Evolutionary conservation across 306 rosid species (phyloP), one percentile per base, ranked within the genome.

Genomic region (Cicer cuneatum): DNA sequence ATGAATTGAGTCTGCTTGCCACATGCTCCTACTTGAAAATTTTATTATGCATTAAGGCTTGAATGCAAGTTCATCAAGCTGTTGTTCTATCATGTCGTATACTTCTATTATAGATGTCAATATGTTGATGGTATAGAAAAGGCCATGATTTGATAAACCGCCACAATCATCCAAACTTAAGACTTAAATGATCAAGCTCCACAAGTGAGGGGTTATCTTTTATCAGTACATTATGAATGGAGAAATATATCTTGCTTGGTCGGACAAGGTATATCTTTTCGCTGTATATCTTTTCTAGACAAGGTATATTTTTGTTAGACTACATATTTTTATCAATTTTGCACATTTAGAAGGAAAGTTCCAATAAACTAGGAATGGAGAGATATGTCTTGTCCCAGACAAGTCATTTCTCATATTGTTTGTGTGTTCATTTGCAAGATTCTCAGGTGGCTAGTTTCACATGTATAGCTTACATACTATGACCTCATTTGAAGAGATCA

Each of bases 1-100:
- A 59, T 59, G 60, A 52, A 67, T 16, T 12, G 49, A 60, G 29
- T 74, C 63, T 80, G 66, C 75, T 21, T 42, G 46, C 48, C 49
- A 48, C 38, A 6, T 56, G 37, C n/a, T 66, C 16, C 39, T 13
- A 46, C 49, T 19, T 53, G 71, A 41, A 71, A 5, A n/a, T 69
- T 75, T 37, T 70, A 13, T 45, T 7, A 40, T 57, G 18, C 5
- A 19, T 73, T 49, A 21, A 13, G 43, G 10, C 53, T 58, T 71
- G 58, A 43, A 57, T 77, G 67, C 52, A 47, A 57, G 64, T 39
- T 52, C 59, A 54, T 53, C 53, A 14, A 45, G 71, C 60, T 56
- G 65, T 29, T 40, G 15, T 15, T 58, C 76, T 58, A 35, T 59
- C 47, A 45, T 42, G 45, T 65, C 72, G 13, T 57, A 37, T 58